These are phyloP conservation scores for Calocera cornea DNA, from an alignment of 768 basidiomycete genomes.

Conservation along the genomic window DNA sequence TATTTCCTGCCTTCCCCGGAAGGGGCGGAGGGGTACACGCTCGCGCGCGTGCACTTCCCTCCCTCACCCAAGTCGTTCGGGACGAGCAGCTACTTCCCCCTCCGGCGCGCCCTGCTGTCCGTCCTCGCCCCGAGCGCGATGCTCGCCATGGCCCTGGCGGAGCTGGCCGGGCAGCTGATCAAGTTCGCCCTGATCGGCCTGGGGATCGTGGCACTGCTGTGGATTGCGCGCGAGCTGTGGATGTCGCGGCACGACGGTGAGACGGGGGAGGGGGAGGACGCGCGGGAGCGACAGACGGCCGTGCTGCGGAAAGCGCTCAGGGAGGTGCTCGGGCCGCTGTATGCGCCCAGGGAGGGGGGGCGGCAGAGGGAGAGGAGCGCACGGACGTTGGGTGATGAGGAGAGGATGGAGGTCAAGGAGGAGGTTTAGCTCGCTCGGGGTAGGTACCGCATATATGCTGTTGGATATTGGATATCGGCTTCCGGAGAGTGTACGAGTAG, in stretches of 20 bases:
- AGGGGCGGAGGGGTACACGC: background rate
- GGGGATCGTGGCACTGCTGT: background rate
- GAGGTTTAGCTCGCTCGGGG: background rate
- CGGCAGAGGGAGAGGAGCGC: background rate
- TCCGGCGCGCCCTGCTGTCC: background rate
- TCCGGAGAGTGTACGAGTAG: background rate
- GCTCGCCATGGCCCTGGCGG: background rate
- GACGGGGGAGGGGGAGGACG: background rate
- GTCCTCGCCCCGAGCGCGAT: background rate
- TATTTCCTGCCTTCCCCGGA: background rate
- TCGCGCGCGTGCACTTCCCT: background rate
- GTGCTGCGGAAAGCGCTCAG: background rate
- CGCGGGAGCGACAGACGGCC: background rate
- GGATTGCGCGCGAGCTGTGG: background rate
- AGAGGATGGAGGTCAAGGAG: background rate
- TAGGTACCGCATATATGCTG: background rate
- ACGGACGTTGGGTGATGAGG: background rate
- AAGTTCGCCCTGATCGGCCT: background rate
- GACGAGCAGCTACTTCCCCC: background rate
- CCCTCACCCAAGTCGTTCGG: background rate
- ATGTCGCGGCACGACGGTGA: background rate
- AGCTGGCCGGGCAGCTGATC: background rate
- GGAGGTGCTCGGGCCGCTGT: background rate
- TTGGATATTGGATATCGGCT: background rate
- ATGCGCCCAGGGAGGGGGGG: background rate